Percentiles rank a stretch among this genome's conserved stretches.
These are phyloP conservation scores for Phlyctochytrium arcticum DNA, from an alignment of 192 early-diverging fungal species.

Conservation along the genomic window DNA sequence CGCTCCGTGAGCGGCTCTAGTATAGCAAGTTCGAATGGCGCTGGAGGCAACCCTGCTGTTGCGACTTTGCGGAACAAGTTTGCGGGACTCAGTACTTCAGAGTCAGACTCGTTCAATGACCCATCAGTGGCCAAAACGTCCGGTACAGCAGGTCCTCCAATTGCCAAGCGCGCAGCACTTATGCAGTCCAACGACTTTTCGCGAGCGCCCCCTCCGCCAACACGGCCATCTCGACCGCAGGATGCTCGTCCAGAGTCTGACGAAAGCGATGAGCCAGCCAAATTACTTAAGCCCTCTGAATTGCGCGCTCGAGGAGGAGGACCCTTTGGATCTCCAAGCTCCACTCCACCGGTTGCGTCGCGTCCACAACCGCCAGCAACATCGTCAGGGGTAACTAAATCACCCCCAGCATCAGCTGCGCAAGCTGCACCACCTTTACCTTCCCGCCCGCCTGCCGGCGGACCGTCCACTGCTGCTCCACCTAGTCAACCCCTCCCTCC, in stretches of 20 bases:
- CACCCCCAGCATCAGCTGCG: no score
- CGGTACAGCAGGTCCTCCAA: no score
- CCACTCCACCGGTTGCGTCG: no score
- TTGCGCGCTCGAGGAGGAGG: no score
- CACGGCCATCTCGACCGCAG: background rate
- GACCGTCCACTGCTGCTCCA: background rate
- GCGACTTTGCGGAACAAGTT: conserved; percentile 8
- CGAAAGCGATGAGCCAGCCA: background rate
- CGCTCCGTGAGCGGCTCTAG: background rate
- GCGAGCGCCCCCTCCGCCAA: background rate
- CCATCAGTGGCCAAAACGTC: no score
- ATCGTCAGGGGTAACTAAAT: no score
- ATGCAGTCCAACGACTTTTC: background rate
- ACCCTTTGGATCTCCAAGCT: no score
- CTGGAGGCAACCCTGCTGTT: background rate
- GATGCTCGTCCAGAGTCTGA: background rate
- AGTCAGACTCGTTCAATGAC: background rate
- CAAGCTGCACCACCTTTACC: conserved; percentile 10
- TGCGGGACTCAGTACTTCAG: background rate
- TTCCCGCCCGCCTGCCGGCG: conserved; percentile 3
- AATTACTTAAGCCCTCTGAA: background rate
- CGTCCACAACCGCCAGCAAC: no score
- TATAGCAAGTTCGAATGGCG: background rate
- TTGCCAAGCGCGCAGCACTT: background rate
- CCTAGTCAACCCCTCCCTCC: background rate